These are phyloP conservation scores for Pilaira anomala DNA, from an alignment of 192 early-diverging fungal genomes.

Conservation along the genomic window DNA sequence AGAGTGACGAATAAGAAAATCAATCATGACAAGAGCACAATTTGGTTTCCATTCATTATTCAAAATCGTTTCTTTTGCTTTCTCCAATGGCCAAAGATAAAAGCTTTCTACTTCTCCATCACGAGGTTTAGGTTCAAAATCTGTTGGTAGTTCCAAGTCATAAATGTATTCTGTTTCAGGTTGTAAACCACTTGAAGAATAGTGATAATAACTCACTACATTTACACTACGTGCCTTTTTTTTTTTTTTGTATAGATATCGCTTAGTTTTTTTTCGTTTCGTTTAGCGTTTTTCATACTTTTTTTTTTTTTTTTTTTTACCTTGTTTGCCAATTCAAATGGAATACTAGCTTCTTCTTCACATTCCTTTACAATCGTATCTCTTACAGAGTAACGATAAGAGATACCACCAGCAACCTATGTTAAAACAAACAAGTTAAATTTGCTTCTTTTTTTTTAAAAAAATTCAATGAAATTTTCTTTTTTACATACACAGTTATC, in stretches of 20 bases:
- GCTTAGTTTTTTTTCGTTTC: neutral
- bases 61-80: conserved; percentile 52
- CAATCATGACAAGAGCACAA: conserved; percentile 67
- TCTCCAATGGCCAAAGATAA: conserved; percentile 63
- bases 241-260: neutral
- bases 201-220: conserved; percentile 67
- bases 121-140: conserved; percentile 59
- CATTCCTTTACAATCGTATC: conserved; percentile 84
- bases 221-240: conserved; percentile 43
- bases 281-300: neutral
- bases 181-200: conserved; percentile 59
- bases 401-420: conserved; percentile 74
- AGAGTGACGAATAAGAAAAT: conserved; percentile 84
- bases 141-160: conserved; percentile 71
- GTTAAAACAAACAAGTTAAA: conserved; percentile 4
- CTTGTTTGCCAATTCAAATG: conserved; percentile 47
- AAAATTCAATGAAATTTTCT: neutral
- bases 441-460: too few relatives aligned
- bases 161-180: conserved; percentile 86
- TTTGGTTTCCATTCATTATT: conserved; percentile 79
- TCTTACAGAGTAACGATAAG: conserved; percentile 50
- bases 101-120: conserved; percentile 89
- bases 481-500: conserved; percentile 61
- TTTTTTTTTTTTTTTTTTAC: neutral
- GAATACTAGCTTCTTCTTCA: conserved; percentile 83